Conservation (phyloP, 2,329 filamentous ascomycete genomes). For the Fusarium falciforme region DNA sequence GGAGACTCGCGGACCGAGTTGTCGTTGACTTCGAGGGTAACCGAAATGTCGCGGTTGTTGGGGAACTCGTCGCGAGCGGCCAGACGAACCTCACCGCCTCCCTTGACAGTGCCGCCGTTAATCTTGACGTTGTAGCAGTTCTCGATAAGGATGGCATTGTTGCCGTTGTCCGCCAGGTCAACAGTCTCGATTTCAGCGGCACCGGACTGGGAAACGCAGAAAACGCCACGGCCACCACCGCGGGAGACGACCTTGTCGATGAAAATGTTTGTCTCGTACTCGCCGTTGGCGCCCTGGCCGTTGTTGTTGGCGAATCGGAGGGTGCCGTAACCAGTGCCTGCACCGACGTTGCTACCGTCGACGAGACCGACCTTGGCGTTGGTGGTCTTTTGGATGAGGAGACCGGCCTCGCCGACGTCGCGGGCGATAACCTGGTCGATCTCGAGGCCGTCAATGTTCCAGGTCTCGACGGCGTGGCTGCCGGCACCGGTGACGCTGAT, state of each 20-base stretch:
- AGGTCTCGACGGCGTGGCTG: constrained; percentile 68
- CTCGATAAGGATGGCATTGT: constrained; percentile 68
- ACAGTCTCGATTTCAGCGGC: constrained; percentile 61
- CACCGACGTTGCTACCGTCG: constrained; percentile 65
- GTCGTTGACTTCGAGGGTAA: constrained; percentile 61
- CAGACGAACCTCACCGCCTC: constrained; percentile 67
- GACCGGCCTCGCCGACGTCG: constrained; percentile 65
- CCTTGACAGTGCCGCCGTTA: constrained; percentile 61
- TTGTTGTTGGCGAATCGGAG: constrained; percentile 69
- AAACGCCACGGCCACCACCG: constrained; percentile 67
- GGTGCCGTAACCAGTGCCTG: constrained; percentile 66
- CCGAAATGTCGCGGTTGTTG: constrained; percentile 62
- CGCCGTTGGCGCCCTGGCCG: constrained; percentile 58
- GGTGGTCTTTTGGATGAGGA: constrained; percentile 65
- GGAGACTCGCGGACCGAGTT: constrained; percentile 65
- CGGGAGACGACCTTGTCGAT: constrained; percentile 65
- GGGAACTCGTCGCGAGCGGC: constrained; percentile 65
- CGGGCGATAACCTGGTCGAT: constrained; percentile 64
- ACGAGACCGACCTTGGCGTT: constrained; percentile 66
- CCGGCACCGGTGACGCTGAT: constrained; percentile 64
- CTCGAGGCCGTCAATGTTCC: constrained; percentile 67
- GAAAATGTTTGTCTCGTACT: constrained; percentile 61
- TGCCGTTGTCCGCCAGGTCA: constrained; percentile 64
- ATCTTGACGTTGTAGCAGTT: constrained; percentile 69
- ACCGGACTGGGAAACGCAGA: constrained; percentile 68